These are phyloP conservation scores for Nakaseomyces nivariensis DNA, from an alignment of 1,139 yeast species.

Conservation along the genomic window DNA sequence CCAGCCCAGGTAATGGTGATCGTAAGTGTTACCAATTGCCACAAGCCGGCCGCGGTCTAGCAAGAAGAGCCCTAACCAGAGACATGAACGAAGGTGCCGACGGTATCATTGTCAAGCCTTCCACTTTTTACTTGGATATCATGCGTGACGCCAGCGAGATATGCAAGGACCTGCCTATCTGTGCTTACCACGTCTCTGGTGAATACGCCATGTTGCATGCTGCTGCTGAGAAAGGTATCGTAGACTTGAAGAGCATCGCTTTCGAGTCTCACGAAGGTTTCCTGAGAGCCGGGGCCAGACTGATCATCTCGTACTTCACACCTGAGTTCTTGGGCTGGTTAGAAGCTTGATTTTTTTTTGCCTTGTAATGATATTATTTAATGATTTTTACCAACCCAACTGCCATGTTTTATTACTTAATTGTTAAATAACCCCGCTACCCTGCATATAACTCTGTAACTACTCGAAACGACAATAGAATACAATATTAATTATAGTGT, in stretches of 20 bases:
- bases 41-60: conserved; percentile 84
- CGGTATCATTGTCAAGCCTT: conserved; percentile 93
- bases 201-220: conserved; percentile 98
- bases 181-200: conserved; percentile 95
- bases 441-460: background rate
- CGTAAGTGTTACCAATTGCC: conserved; percentile 92
- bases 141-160: conserved; percentile 79
- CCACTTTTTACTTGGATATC: conserved; percentile 87
- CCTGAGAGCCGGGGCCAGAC: conserved; percentile 90
- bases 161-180: conserved; percentile 76
- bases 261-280: conserved; percentile 88
- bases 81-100: conserved; percentile 93
- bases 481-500: background rate
- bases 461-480: background rate
- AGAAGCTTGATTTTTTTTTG: conserved; percentile 21
- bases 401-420: background rate
- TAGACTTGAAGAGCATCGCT: conserved; percentile 81
- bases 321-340: conserved; percentile 97
- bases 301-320: conserved; percentile 84
- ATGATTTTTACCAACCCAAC: too few species aligned
- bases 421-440: background rate
- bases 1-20: conserved; percentile 84
- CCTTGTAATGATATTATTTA: background rate
- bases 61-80: conserved; percentile 79
- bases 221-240: conserved; percentile 92